Evolutionary conservation across 2,329 filamentous ascomycete genomes (phyloP).

Genomic region (Diplodia sapinea): DNA sequence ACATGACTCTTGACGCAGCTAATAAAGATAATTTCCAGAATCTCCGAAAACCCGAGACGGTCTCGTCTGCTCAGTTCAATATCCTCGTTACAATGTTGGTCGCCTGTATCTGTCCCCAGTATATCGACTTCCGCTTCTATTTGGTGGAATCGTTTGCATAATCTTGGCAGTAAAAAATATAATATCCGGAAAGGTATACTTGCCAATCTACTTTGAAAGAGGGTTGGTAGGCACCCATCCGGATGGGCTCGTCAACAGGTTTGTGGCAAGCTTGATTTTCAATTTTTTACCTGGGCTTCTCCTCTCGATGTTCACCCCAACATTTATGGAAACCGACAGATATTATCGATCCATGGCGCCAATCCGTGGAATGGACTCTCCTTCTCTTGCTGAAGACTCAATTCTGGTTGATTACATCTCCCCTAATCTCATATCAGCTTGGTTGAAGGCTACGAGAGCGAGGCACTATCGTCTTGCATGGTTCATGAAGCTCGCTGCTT

Average conservation of each 20-base stretch:
- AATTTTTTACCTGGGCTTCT: not conserved
- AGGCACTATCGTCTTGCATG: not conserved
- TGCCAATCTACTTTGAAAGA: too few species aligned
- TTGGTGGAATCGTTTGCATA: too few species aligned
- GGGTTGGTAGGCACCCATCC: too few species aligned
- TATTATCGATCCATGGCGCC: not conserved
- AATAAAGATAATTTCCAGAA: too few species aligned
- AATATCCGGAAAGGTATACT: too few species aligned
- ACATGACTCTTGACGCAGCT: too few species aligned
- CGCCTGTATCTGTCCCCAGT: too few species aligned
- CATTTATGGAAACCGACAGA: not conserved
- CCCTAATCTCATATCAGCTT: not conserved
- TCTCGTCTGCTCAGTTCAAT: too few species aligned
- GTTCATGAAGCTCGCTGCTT: not conserved
- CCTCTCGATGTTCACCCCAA: not conserved
- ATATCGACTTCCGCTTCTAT: too few species aligned
- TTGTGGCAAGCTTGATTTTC: not conserved
- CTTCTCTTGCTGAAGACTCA: not conserved
- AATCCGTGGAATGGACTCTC: not conserved
- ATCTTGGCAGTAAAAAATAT: too few species aligned
- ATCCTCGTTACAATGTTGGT: too few species aligned
- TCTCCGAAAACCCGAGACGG: too few species aligned
- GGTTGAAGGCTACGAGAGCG: not conserved
- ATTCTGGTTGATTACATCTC: not conserved
- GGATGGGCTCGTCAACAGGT: not conserved